Evolutionary conservation across 352 stramenopile species (phyloP).

Genomic region (Elongisporangium prolatum): DNA sequence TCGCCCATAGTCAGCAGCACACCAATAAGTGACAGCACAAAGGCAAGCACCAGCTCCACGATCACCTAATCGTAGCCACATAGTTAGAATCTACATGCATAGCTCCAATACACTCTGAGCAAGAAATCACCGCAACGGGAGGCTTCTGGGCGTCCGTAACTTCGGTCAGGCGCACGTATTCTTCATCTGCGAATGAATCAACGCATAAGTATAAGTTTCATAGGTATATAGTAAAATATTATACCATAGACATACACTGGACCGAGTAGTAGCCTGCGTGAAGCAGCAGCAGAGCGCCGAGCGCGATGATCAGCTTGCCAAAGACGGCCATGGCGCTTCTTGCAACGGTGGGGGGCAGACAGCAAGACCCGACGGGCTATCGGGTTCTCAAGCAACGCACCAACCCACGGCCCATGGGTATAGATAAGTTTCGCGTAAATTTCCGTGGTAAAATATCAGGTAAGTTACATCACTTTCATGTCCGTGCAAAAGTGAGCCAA

Average conservation of each 20-base stretch:
- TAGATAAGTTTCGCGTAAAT: not conserved
- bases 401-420: not conserved
- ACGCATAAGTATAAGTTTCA: not conserved
- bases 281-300: conserved; percentile 61
- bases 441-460: not conserved
- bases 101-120: not conserved
- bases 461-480: not conserved
- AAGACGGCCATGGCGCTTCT: conserved; percentile 37
- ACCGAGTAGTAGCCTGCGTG: conserved; percentile 82
- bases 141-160: conserved; percentile 65
- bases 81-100: not conserved
- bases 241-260: conserved; percentile 43
- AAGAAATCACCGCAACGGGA: conserved; percentile 40
- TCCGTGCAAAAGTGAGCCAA: not conserved
- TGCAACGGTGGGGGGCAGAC: not conserved
- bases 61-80: conserved; percentile 35
- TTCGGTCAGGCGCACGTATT: conserved; percentile 71
- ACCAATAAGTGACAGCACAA: conserved; percentile 60
- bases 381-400: not conserved
- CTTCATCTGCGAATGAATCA: conserved; percentile 42
- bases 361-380: not conserved
- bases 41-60: conserved; percentile 62
- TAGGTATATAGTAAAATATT: conserved; percentile 7
- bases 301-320: conserved; percentile 63
- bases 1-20: conserved; percentile 69